Evolutionary conservation across 108 stramenopile genomes (phyloP), one percentile per base, ranked within the genome.

Genomic region (Pseudonitzschia multistriata): DNA sequence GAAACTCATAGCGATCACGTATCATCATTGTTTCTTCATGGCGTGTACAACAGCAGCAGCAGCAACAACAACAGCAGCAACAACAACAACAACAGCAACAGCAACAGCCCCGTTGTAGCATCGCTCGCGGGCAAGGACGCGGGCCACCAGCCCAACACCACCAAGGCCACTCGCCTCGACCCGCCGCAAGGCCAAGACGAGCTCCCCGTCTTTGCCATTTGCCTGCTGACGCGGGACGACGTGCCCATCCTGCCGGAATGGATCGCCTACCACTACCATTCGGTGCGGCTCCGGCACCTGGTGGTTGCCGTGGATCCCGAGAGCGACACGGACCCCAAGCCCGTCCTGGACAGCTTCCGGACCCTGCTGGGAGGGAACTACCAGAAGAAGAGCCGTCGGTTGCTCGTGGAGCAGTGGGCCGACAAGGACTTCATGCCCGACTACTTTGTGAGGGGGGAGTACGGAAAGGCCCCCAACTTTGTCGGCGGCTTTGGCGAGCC

Each of bases 261-360:
- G 83, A 76, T 84, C 30, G 80, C 83, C 29, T 84, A 84, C 53
- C 83, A 84, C 42, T 84, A 81, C 53, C 67, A 68, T 53, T 57
- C 76, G 6, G 31, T 81, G 1, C 66, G 59, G 30, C 39, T 84
- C 15, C 57, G 80, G 8, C 66, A 79, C 63, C 27, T 84, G 25
- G 49, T 84, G 31, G 79, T 86, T 17, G 85, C 82, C n/a, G 56
- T 77, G 3, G 85, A 87, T 73, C 80, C 83, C 0, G 15, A 19
- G 17, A 48, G 50, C 45, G 13, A 14, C 3, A 24, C 22, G 24
- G 28, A 40, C 47, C 63, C 63, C 28, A 47, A 47, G 7, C 42
- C 39, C 7, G 29, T 64, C 5, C 40, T 64, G 7, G 63, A 64
- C 2, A 25, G 21, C 13, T 64, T 40, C 11, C 24, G 25, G 0